Percentiles rank a stretch among this genome's conserved stretches.
Evolutionary conservation across 2,329 filamentous ascomycete species (phyloP).

Genomic region (Diplodia sapinea): DNA sequence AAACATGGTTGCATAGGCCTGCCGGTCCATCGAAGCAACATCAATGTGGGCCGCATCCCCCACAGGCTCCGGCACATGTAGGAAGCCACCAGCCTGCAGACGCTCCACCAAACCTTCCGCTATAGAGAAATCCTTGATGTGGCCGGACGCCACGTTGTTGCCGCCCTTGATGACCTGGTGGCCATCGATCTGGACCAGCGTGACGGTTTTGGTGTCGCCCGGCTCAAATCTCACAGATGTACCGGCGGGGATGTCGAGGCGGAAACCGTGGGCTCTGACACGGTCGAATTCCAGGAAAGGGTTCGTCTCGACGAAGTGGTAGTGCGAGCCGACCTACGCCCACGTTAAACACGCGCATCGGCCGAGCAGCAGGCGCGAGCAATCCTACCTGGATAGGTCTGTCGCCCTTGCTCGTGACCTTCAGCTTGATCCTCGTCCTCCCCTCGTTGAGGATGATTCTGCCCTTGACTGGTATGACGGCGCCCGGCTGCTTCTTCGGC

Average conservation of each 20-base stretch:
- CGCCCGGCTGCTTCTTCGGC: constrained; percentile 74
- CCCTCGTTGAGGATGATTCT: constrained; percentile 75
- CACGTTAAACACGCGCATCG: neutral
- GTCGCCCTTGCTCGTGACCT: constrained; percentile 85
- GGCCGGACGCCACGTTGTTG: constrained; percentile 77
- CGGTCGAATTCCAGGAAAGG: constrained; percentile 89
- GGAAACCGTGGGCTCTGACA: constrained; percentile 77
- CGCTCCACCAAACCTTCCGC: constrained; percentile 69
- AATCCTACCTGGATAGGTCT: constrained; percentile 77
- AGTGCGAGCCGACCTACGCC: constrained; percentile 79
- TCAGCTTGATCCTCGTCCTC: constrained; percentile 73
- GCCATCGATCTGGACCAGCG: constrained; percentile 85
- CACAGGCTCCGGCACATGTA: constrained; percentile 72
- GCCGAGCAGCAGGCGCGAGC: neutral
- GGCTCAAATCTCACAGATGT: constrained; percentile 94
- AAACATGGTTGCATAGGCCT: constrained; percentile 86
- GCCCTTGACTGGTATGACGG: constrained; percentile 73
- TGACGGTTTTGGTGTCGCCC: constrained; percentile 88
- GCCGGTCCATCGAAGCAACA: constrained; percentile 73
- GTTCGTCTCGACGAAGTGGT: constrained; percentile 96
- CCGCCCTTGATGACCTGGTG: constrained; percentile 81
- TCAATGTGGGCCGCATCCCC: constrained; percentile 63
- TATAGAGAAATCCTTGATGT: constrained; percentile 67
- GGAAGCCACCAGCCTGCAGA: constrained; percentile 75
- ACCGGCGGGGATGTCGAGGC: constrained; percentile 87